phyloP scores from a whole-genome alignment of 1,284 basidiomycete genomes.

The Pholiota adiposa region DNA sequence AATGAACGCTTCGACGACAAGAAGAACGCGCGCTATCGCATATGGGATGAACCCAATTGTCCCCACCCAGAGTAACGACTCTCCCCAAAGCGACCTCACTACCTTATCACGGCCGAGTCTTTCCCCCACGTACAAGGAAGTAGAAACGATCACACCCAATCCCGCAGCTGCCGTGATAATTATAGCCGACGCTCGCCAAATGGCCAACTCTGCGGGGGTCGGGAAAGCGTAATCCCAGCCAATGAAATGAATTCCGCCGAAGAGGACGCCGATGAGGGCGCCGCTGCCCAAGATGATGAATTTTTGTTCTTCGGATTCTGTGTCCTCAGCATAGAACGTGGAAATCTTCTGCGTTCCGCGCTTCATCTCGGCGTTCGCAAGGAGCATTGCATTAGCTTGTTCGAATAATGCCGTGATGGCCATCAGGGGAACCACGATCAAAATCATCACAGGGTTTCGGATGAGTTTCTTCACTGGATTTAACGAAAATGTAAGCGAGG shows the following conservation, averaged over 20 bases:
- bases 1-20: constrained; percentile 8
- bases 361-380: background rate
- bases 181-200: constrained; percentile 6
- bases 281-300: background rate
- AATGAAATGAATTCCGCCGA: constrained; percentile 5
- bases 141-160: background rate
- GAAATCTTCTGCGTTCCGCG: background rate
- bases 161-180: background rate
- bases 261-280: background rate
- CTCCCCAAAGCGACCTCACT: background rate
- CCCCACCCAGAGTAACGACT: background rate
- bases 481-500: background rate
- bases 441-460: background rate
- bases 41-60: background rate
- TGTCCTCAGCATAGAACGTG: background rate
- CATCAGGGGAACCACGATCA: background rate
- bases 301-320: background rate
- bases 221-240: constrained; percentile 11
- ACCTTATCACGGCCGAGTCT: background rate
- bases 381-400: background rate
- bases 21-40: background rate
- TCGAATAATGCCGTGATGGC: background rate
- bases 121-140: background rate
- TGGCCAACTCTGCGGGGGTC: background rate
- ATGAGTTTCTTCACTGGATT: background rate